Conservation (phyloP, 257 asterid genomes). For the Petrea volubilis region DNA sequence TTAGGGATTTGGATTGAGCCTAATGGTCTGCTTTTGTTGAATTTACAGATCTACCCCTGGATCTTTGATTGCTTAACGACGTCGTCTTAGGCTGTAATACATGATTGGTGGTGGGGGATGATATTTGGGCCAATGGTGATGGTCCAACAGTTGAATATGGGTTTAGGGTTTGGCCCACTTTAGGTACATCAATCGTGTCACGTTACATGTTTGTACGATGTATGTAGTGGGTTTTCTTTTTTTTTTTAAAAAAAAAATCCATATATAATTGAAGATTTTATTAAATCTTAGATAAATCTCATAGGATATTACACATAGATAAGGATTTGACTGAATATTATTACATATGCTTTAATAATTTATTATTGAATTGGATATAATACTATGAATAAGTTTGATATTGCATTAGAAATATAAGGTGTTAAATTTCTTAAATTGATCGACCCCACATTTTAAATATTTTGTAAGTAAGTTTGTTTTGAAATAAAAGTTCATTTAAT, state of each 20-base stretch:
- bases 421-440: too few species aligned
- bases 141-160: slow-evolving; percentile 14
- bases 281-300: neutral
- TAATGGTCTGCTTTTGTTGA: slow-evolving; percentile 1
- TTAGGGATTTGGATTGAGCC: slow-evolving; percentile 39
- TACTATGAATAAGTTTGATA: too few species aligned
- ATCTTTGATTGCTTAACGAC: slow-evolving; percentile 1
- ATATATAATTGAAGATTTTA: neutral
- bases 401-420: too few species aligned
- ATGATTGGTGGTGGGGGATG: neutral
- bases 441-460: too few species aligned
- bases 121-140: slow-evolving; percentile 11
- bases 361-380: too few species aligned
- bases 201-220: slow-evolving; percentile 12
- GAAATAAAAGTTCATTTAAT: too few species aligned
- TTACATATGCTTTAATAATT: too few species aligned
- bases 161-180: slow-evolving; percentile 15
- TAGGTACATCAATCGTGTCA: neutral
- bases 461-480: too few species aligned
- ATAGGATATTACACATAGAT: neutral
- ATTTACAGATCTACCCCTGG: slow-evolving; percentile 25
- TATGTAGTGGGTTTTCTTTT: neutral
- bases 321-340: neutral
- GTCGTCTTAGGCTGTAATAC: neutral
- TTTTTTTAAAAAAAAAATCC: neutral